Conservation (phyloP, 1,284 basidiomycete genomes). For the Takashimella tepidaria region DNA sequence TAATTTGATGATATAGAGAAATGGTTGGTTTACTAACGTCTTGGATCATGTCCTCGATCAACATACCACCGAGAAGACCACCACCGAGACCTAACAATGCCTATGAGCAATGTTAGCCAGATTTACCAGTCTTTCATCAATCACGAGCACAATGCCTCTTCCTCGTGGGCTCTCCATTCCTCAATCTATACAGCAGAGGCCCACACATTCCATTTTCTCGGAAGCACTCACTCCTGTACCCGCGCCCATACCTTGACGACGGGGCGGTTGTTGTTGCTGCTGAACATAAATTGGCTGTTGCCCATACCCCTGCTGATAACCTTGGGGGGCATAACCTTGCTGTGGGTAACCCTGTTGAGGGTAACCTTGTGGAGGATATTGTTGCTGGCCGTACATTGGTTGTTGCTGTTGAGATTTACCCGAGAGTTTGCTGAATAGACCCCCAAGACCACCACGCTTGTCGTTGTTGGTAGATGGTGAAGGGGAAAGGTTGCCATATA, state of each 20-base stretch:
- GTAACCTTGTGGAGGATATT: slow-evolving; percentile 20
- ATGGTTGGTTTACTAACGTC: slow-evolving; percentile 38
- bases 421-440: slow-evolving; percentile 38
- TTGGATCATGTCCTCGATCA: slow-evolving; percentile 41
- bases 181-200: too few relatives aligned
- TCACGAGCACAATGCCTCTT: too few relatives aligned
- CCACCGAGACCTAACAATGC: slow-evolving; percentile 42
- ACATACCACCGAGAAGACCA: slow-evolving; percentile 46
- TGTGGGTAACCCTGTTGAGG: slow-evolving; percentile 27
- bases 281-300: slow-evolving; percentile 22
- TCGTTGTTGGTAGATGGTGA: slow-evolving; percentile 12
- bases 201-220: not conserved
- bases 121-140: too few relatives aligned
- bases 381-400: slow-evolving; percentile 11
- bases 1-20: too few relatives aligned
- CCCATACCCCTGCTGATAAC: slow-evolving; percentile 18
- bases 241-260: slow-evolving; percentile 35
- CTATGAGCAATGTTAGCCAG: slow-evolving; percentile 1
- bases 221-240: slow-evolving; percentile 27
- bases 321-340: not conserved
- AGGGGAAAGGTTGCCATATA: slow-evolving; percentile 1
- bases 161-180: too few relatives aligned
- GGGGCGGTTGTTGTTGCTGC: slow-evolving; percentile 18
- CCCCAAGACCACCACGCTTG: slow-evolving; percentile 28
- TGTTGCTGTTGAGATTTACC: slow-evolving; percentile 18